Conservation (phyloP, 176 grass and related monocot species). For the Neostapfia colusana region DNA sequence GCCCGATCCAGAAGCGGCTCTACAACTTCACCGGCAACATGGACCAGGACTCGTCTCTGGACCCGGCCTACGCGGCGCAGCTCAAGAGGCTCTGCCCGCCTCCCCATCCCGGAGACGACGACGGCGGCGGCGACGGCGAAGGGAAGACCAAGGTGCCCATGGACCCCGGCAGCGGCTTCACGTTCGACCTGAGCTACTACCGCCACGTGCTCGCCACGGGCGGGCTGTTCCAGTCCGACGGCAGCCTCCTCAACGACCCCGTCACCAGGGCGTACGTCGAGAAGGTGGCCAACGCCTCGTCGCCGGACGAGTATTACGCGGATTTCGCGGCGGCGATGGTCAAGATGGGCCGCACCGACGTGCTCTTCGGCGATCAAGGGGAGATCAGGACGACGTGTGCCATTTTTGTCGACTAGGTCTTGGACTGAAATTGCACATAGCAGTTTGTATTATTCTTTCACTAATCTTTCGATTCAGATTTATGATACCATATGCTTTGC, state of each 20-base stretch:
- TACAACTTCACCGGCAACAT: constrained; percentile 64
- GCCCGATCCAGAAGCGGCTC: constrained; percentile 51
- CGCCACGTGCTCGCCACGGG: constrained; percentile 45
- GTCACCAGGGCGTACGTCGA: constrained; percentile 53
- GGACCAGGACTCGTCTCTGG: constrained; percentile 59
- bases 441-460: not conserved
- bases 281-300: constrained; percentile 49
- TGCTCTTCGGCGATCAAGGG: constrained; percentile 37
- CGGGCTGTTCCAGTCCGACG: constrained; percentile 57
- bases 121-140: not conserved
- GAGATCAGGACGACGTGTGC: constrained; percentile 45
- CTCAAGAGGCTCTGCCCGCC: constrained; percentile 50
- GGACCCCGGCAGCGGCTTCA: constrained; percentile 51
- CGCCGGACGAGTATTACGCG: constrained; percentile 43
- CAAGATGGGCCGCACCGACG: constrained; percentile 65
- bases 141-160: constrained; percentile 45
- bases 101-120: not conserved
- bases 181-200: constrained; percentile 69
- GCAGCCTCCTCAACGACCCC: constrained; percentile 50
- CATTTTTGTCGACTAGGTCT: constrained; percentile 48
- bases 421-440: not conserved
- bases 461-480: constrained; percentile 9
- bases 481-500: not conserved
- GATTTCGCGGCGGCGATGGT: constrained; percentile 52
- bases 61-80: constrained; percentile 37